Base-by-base conservation (phyloP, 2,329 filamentous ascomycete genomes). In the Aureobasidium sp. region DNA sequence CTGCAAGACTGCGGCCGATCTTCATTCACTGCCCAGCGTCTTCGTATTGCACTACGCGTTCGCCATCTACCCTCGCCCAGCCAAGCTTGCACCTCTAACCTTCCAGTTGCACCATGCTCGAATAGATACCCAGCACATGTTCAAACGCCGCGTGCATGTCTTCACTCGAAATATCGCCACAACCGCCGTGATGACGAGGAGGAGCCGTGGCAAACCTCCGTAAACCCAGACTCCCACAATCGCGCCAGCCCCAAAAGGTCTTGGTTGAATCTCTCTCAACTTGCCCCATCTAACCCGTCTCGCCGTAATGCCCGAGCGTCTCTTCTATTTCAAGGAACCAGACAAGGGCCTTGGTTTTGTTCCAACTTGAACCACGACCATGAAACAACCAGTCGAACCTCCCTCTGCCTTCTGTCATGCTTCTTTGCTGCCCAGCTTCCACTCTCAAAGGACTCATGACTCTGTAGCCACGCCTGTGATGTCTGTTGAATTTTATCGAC, bases 231-330 rank as follows among this genome's bases (percentile, higher is more conserved):
- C 40, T 57, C 53, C 40, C 40, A 39, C 40, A 35, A 33, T 5
- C 22, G 29, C 39, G 29, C 53, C 40, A 57, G n/a, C 29, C 53
- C 53, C 40, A 17, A 35, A 47, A 19, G 48, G 54, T 39, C 22
- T 48, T 59, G 54, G 54, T 59, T 59, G 54, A 59, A 59, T 59
- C 54, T 59, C 54, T 42, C 42, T 48, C 42, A 39, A n/a, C 40
- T 59, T 40, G 39, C 53, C 53, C 53, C 40, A 14, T 57, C 53
- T 57, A 57, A 39, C 53, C 40, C 40, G 54, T 59, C 54, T 59
- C 54, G 42, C 42, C n/a, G 27, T 59, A 35, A 29, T 37, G 54
- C 45, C 54, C 44, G 54, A 59, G 54, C 54, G 40, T 42, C 39
- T 44, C 24, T 35, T 59, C 54, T 59, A 59, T 59, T 56, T 48